These are phyloP conservation scores for Mimosa pudica DNA, from an alignment of 306 rosid genomes.

Conservation along the genomic window DNA sequence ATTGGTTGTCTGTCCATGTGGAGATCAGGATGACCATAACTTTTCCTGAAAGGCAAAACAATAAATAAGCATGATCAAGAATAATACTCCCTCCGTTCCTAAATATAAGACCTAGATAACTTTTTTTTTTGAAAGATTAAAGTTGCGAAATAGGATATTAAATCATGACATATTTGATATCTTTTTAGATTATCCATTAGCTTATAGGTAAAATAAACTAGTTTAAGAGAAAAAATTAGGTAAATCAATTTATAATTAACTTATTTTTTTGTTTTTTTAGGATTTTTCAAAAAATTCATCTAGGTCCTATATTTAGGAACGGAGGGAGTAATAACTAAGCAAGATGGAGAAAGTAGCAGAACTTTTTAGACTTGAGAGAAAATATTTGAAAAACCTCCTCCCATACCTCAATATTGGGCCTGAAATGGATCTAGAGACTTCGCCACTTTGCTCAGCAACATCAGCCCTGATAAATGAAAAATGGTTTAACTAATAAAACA, in stretches of 20 bases:
- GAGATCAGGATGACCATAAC: slow-evolving; percentile 64
- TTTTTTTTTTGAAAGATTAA: no score
- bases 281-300: no score
- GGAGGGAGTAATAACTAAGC: not conserved
- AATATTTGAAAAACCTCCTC: not conserved
- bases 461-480: slow-evolving; percentile 62
- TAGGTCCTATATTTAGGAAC: no score
- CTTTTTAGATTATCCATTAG: no score
- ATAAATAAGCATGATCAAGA: slow-evolving; percentile 23
- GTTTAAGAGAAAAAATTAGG: no score
- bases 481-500: slow-evolving; percentile 6
- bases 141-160: no score
- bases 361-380: not conserved
- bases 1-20: slow-evolving; percentile 65
- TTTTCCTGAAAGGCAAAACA: slow-evolving; percentile 55
- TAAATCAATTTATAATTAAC: no score
- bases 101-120: no score
- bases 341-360: not conserved
- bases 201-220: no score
- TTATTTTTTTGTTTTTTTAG: no score
- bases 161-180: no score
- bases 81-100: not conserved
- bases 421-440: slow-evolving; percentile 66
- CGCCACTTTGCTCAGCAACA: slow-evolving; percentile 94
- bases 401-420: slow-evolving; percentile 71